Conservation (phyloP, 257 asterid species). For the Coffea eugenioides region DNA sequence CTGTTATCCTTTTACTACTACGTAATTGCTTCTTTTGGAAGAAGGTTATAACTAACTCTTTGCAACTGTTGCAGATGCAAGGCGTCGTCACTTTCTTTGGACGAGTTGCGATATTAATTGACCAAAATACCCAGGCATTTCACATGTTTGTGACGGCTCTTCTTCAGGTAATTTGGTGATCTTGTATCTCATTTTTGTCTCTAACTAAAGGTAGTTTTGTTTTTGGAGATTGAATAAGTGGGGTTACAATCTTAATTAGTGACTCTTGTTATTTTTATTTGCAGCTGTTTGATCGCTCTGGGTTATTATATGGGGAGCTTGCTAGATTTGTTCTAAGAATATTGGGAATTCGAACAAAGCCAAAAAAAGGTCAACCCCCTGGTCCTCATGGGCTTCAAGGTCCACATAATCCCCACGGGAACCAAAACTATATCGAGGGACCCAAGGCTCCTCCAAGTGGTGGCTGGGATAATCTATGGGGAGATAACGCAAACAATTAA, state of each 20-base stretch:
- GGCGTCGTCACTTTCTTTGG: constrained; percentile 91
- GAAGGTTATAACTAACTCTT: neutral
- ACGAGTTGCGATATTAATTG: constrained; percentile 74
- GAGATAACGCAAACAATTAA: constrained; percentile 33
- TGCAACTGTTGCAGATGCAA: constrained; percentile 57
- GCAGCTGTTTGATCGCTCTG: constrained; percentile 93
- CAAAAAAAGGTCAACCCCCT: constrained; percentile 55
- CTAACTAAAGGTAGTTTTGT: neutral
- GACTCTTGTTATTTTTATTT: constrained; percentile 7
- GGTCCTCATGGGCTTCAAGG: constrained; percentile 63
- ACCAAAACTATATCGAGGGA: constrained; percentile 57
- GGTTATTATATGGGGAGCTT: constrained; percentile 88
- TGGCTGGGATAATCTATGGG: constrained; percentile 84
- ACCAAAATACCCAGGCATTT: constrained; percentile 96
- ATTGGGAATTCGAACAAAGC: constrained; percentile 68
- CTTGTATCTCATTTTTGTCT: constrained; percentile 1
- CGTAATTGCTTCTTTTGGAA: neutral
- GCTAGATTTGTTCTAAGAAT: constrained; percentile 92
- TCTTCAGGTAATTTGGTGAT: constrained; percentile 61
- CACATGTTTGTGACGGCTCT: constrained; percentile 74
- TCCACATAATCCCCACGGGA: constrained; percentile 49
- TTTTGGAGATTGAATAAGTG: neutral
- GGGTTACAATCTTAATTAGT: neutral
- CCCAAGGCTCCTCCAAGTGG: constrained; percentile 74
- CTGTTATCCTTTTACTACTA: neutral